A percentile compares a stretch with the other conserved stretches of the same genome.
phyloP scores from a whole-genome alignment of 805 yeast species.

The Clavispora fructus region DNA sequence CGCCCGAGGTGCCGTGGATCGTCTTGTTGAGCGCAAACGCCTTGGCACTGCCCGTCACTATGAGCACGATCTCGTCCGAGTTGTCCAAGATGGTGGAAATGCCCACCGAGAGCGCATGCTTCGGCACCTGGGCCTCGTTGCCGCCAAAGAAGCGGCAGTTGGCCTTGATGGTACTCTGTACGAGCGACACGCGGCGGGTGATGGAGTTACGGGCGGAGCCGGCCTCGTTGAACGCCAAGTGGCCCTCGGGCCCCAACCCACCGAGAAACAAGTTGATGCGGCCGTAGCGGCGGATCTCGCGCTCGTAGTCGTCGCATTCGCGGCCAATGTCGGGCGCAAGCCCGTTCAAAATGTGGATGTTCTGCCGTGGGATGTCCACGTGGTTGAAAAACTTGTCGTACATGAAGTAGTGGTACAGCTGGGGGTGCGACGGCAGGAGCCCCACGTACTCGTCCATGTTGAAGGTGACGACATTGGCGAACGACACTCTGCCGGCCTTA shows the following conservation, averaged over 20 bases:
- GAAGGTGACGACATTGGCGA: constrained; percentile 51
- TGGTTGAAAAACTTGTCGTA: constrained; percentile 50
- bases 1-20: constrained; percentile 31
- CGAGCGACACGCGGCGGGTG: constrained; percentile 46
- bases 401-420: constrained; percentile 58
- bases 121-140: constrained; percentile 45
- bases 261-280: constrained; percentile 51
- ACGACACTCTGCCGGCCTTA: constrained; percentile 37
- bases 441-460: constrained; percentile 61
- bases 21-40: constrained; percentile 44
- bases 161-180: constrained; percentile 46
- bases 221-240: constrained; percentile 55
- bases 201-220: constrained; percentile 43
- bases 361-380: constrained; percentile 46
- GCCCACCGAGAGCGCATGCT: constrained; percentile 49
- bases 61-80: constrained; percentile 47
- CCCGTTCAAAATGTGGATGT: constrained; percentile 54
- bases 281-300: constrained; percentile 42
- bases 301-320: constrained; percentile 48
- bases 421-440: constrained; percentile 41
- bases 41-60: constrained; percentile 48
- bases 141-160: constrained; percentile 49
- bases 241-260: constrained; percentile 59
- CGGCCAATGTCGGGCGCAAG: constrained; percentile 37
- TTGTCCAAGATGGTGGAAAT: constrained; percentile 53